phyloP scores from a whole-genome alignment of 176 grass and related monocot genomes.

The Oryza meridionalis region DNA sequence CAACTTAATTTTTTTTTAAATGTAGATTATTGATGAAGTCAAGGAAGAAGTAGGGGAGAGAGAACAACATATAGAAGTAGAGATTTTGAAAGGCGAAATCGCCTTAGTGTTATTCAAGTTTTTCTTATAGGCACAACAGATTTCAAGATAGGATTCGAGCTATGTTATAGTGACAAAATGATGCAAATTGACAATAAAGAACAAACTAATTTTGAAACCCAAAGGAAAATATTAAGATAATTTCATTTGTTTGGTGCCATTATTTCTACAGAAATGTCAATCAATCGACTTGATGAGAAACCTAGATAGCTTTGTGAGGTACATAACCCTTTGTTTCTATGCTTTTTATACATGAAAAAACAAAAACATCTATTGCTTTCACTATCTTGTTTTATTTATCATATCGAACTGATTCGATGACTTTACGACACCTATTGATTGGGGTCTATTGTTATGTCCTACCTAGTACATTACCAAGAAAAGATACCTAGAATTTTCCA shows the following conservation, averaged over 20 bases:
- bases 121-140: too few relatives aligned
- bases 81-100: too few relatives aligned
- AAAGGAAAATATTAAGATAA: neutral
- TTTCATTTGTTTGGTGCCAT: neutral
- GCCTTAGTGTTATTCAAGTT: too few relatives aligned
- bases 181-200: neutral
- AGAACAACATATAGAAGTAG: neutral
- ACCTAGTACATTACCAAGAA: neutral
- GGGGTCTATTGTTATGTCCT: neutral
- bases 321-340: rapidly evolving
- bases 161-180: neutral
- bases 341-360: neutral
- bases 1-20: neutral
- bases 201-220: neutral
- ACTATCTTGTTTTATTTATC: neutral
- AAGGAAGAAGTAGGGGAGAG: neutral
- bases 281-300: too few relatives aligned
- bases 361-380: neutral
- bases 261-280: neutral
- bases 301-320: neutral
- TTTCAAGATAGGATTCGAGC: neutral
- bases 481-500: constrained; percentile 13
- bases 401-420: neutral
- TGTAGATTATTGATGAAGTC: neutral
- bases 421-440: too few relatives aligned